A percentile compares a stretch with the other conserved stretches of the same genome.
Evolutionary conservation across 2,329 filamentous ascomycete genomes (phyloP).

Genomic region (Trichoderma pleuroti): DNA sequence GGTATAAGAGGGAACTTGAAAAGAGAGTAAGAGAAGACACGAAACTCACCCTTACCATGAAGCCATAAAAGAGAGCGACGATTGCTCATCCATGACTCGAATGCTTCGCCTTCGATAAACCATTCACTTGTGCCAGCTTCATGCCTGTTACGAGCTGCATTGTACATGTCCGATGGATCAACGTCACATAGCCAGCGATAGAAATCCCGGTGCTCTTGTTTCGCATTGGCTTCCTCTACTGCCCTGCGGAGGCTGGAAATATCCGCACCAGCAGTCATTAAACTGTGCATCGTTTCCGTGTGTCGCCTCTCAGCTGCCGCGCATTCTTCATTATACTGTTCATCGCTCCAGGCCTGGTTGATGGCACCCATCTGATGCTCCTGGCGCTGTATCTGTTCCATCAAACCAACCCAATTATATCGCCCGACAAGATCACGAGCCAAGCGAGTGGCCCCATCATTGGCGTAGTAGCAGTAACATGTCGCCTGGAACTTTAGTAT

Average conservation of each 20-base stretch:
- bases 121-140: not conserved
- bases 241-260: not conserved
- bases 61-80: conserved; percentile 17
- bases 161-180: not conserved
- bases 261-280: not conserved
- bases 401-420: not conserved
- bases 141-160: not conserved
- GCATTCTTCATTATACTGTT: not conserved
- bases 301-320: not conserved
- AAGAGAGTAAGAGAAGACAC: not conserved
- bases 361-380: not conserved
- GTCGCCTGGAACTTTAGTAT: not conserved
- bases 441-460: not conserved
- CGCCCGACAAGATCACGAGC: not conserved
- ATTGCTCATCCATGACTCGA: conserved; percentile 1
- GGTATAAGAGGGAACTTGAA: not conserved
- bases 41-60: conserved; percentile 13
- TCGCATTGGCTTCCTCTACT: not conserved
- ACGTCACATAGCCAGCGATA: not conserved
- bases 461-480: not conserved
- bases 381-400: not conserved
- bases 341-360: not conserved
- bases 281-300: not conserved
- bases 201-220: not conserved
- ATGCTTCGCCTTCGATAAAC: not conserved